A percentile compares a stretch with the other conserved stretches of the same genome.
phyloP scores from a whole-genome alignment of 140 eudicot species.

The Senecio squalidus region DNA sequence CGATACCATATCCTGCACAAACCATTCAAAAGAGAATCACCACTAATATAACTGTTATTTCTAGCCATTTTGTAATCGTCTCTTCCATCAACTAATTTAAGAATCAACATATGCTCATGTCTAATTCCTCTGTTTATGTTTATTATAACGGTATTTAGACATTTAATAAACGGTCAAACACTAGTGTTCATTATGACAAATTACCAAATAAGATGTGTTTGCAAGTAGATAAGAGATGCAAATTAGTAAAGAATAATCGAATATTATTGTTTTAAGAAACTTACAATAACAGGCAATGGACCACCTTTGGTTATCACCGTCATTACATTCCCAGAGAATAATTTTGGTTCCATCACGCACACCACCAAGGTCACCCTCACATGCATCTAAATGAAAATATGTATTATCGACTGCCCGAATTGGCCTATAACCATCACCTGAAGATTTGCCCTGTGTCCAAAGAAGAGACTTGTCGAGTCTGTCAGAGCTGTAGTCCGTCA shows the following conservation, averaged over 20 bases:
- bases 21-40: slow-evolving; percentile 1
- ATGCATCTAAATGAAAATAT: slow-evolving; percentile 71
- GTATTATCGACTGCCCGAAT: slow-evolving; percentile 82
- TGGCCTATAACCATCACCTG: slow-evolving; percentile 54
- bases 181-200: too few species aligned
- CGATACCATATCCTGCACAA: slow-evolving; percentile 19
- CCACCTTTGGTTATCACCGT: slow-evolving; percentile 93
- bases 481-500: slow-evolving; percentile 54
- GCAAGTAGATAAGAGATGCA: neutral
- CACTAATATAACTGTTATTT: neutral
- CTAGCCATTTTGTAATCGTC: neutral
- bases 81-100: neutral
- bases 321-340: slow-evolving; percentile 77
- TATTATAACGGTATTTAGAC: neutral
- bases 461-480: slow-evolving; percentile 59
- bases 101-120: neutral
- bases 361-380: slow-evolving; percentile 75
- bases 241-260: neutral
- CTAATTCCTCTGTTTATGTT: neutral
- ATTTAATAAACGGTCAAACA: neutral
- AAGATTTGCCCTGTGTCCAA: slow-evolving; percentile 38
- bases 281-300: slow-evolving; percentile 73
- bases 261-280: slow-evolving; percentile 26
- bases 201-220: neutral
- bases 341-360: slow-evolving; percentile 78